Base-by-base conservation (phyloP, 768 basidiomycete genomes). In the Trametes sanguinea region DNA sequence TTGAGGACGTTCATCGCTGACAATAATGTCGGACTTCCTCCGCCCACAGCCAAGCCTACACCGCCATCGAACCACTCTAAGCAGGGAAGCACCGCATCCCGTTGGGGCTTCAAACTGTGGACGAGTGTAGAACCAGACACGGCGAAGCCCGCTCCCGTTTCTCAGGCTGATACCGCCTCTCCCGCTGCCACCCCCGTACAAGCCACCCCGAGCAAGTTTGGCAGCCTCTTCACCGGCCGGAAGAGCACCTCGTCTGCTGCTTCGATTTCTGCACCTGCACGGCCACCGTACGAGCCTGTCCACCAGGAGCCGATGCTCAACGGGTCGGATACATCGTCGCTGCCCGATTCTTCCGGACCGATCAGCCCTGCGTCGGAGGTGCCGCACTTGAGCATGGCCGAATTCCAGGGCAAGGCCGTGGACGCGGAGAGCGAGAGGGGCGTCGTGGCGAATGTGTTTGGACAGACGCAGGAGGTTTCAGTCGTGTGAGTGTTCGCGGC, bases 1-100 rank as follows among this genome's bases (percentile, higher is more conserved):
- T 77, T 98, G 45, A 82, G 94, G 40, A 88, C 86, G 60, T 98
- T 90, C 71, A 92, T 93, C 65, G 84, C 83, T 22, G 86, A 91
- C 65, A 85, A 88, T 71, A 85, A 85, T 59, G 79, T 90, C 51
- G 89, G 89, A 8, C 74, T 71, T 48, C 67, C 67, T 2, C 47
- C 72, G 13, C 39, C 42, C 14, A 13, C 70, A 16, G 61, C 47
- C 16, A 67, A 64, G 53, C 65, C 70, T 44, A 42, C 68, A 3
- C 39, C 57, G n/a, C 50, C 37, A 6, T 39, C 61, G 32, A 47
- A 68, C 30, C 55, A 45, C 17, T 60, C 54, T 55, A 56, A 63
- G 44, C 54, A 68, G 68, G 69, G 68, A 59, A 62, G 53, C 14
- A 59, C 56, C 13, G 64, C 60, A n/a, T 76, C 77, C 16, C 79